phyloP scores from a whole-genome alignment of 2,329 filamentous ascomycete species.

The Nothomitra cinnamomea region DNA sequence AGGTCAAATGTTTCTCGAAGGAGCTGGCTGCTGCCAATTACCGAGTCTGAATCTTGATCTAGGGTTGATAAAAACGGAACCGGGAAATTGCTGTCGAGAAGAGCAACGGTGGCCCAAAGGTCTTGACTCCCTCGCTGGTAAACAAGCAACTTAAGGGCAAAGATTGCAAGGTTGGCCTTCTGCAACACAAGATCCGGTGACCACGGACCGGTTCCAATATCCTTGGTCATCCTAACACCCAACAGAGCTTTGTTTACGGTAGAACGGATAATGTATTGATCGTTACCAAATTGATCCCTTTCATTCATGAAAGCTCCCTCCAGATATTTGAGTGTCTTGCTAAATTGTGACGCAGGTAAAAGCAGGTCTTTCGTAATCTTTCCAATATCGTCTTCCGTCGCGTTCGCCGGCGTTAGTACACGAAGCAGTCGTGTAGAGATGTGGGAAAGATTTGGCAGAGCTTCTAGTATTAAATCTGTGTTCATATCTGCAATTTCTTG shows the following conservation, averaged over 20 bases:
- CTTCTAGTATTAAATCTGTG: constrained; percentile 23
- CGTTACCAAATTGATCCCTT: constrained; percentile 21
- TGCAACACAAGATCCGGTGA: constrained; percentile 26
- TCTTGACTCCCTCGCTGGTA: constrained; percentile 15
- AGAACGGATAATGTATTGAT: constrained; percentile 25
- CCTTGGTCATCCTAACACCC: constrained; percentile 14
- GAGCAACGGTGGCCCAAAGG: constrained; percentile 11
- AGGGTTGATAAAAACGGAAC: constrained; percentile 17
- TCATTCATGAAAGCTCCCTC: constrained; percentile 19
- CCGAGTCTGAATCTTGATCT: not conserved
- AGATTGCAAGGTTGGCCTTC: constrained; percentile 26
- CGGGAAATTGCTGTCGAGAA: constrained; percentile 22
- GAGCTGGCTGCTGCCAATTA: constrained; percentile 22
- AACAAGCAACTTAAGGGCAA: constrained; percentile 22
- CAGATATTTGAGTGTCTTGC: constrained; percentile 21
- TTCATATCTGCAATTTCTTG: constrained; percentile 26
- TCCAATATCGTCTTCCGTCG: constrained; percentile 11
- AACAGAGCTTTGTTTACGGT: constrained; percentile 24
- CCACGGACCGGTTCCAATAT: constrained; percentile 17
- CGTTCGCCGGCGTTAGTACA: constrained; percentile 15
- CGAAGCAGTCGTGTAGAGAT: constrained; percentile 15
- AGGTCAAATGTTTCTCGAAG: constrained; percentile 28
- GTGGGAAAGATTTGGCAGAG: constrained; percentile 22
- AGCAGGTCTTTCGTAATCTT: constrained; percentile 16
- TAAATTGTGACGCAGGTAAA: constrained; percentile 21